These are phyloP conservation scores for Tagetes erecta DNA, from an alignment of 129 eudicot species.

Conservation along the genomic window DNA sequence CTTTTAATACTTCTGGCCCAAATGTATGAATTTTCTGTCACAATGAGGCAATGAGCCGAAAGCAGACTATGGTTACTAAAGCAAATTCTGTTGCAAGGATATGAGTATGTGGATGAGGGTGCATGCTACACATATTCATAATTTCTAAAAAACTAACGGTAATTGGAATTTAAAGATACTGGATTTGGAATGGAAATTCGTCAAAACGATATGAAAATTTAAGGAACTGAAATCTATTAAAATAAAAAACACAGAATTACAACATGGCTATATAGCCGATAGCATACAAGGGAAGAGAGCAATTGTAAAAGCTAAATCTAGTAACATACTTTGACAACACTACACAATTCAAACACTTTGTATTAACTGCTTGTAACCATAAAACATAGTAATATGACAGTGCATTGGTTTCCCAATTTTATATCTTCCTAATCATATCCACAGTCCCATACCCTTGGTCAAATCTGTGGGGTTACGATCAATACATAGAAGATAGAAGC, in stretches of 20 bases:
- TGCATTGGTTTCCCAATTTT: not conserved
- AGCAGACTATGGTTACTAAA: not conserved
- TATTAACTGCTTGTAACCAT: no score
- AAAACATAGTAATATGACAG: constrained; percentile 8
- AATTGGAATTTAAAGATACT: no score
- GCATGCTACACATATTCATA: not conserved
- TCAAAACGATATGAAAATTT: no score
- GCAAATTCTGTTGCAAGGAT: constrained; percentile 12
- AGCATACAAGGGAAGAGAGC: no score
- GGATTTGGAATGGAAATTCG: no score
- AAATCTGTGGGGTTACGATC: not conserved
- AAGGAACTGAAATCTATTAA: no score
- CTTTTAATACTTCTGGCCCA: constrained; percentile 68
- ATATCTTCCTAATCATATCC: not conserved
- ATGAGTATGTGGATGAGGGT: constrained; percentile 1
- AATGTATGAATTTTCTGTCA: constrained; percentile 52
- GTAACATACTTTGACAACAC: no score
- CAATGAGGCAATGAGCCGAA: constrained; percentile 9
- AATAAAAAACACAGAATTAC: no score
- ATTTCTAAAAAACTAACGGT: not conserved
- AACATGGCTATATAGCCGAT: no score
- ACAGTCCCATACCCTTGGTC: not conserved
- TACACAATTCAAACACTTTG: no score
- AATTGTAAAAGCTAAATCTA: no score
- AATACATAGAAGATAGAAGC: constrained; percentile 18